Base-by-base conservation (phyloP, 768 basidiomycete genomes). In the Mycena alexandri region DNA sequence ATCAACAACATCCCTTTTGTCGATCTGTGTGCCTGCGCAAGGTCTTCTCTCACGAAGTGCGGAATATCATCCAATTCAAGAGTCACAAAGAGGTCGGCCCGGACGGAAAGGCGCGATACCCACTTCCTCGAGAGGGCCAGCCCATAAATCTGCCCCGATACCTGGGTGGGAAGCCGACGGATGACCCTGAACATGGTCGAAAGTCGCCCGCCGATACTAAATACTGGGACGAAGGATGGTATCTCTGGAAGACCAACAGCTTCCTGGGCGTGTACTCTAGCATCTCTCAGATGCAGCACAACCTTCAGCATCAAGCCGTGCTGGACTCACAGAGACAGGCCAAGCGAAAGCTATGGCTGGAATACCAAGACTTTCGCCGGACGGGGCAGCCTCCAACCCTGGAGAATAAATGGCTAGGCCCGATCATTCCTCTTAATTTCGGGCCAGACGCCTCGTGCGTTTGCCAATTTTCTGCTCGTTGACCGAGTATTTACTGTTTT, bases 201-300 rank as follows among this genome's bases (percentile, higher is more conserved):
- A 72, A 42, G 60, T 57, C 70, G 21, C 69, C 77, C 63, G 64
- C 78, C 67, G 80, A 85, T 22, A 81, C 79, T 46, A 87, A 85
- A 68, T 84, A 86, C 72, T 94, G 92, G 92, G 84, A 91, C 62
- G 87, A 89, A 72, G 92, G 92, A 6, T 90, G 86, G 85, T 94
- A 94, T 73, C 72, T 94, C 46, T 93, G 91, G 91, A 84, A 86
- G 56, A 85, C 86, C 17, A 82, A 81, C 60, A 87, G 83, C 54
- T 81, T 83, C 53, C 81, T 80, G 75, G 86, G 84, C 13, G 82
- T 85, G 10, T 80, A 84, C 69, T 86, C 90, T 74, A 88, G 87
- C 72, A 76, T 89, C 55, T 78, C 85, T 19, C 80, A 82, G 54
- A 93, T 93, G 91, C 83, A 81, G 71, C 74, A 81, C 62, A 86